These are phyloP conservation scores for Citrus inodora DNA, from an alignment of 345 rosid species.

Conservation along the genomic window DNA sequence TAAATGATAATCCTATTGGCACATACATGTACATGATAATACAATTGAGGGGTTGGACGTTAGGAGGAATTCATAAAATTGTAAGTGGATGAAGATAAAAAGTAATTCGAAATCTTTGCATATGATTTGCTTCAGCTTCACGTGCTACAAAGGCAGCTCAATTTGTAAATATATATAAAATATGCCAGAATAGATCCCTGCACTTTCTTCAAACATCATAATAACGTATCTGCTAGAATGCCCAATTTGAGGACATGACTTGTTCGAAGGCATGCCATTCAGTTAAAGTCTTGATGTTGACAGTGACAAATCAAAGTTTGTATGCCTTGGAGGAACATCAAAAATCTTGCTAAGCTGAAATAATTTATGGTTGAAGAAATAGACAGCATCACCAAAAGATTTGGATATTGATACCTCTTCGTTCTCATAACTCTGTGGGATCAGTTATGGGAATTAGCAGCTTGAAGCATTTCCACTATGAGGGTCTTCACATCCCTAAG, in stretches of 20 bases:
- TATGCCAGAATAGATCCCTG: background rate
- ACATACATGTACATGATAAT: background rate
- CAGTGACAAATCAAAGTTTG: background rate
- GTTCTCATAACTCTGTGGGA: background rate
- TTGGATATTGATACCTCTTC: constrained; percentile 7
- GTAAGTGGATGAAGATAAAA: background rate
- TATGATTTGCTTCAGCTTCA: no score
- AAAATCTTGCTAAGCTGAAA: background rate
- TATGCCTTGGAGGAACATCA: background rate
- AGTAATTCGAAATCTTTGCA: background rate
- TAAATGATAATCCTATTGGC: background rate
- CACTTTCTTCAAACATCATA: background rate
- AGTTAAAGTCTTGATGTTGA: background rate
- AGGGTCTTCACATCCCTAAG: constrained; percentile 87
- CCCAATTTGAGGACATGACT: background rate
- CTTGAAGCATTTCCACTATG: constrained; percentile 87
- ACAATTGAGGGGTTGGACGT: background rate
- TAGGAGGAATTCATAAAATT: background rate
- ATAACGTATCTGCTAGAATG: background rate
- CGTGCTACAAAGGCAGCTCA: no score
- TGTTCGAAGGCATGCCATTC: background rate
- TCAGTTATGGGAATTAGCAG: constrained; percentile 50
- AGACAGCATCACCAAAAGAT: background rate
- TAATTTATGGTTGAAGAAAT: background rate
- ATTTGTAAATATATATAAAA: background rate